Evolutionary conservation across 176 grass and related monocot species (phyloP).

Genomic region (Urochloa ruziziensis): DNA sequence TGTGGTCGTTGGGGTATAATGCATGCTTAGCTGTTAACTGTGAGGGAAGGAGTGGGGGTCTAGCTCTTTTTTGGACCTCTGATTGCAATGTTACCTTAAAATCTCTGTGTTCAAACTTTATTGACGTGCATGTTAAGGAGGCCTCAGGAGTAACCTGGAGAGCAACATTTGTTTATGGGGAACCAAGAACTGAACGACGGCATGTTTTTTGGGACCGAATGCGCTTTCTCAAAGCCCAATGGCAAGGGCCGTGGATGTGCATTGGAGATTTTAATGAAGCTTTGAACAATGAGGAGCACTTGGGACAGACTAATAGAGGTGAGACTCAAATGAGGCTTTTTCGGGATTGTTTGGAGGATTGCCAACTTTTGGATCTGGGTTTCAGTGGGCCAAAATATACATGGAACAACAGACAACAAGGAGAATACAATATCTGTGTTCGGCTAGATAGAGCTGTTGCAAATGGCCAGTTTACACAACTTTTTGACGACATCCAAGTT

Average conservation of each 20-base stretch:
- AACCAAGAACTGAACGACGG: background rate
- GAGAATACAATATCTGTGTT: background rate
- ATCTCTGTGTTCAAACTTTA: background rate
- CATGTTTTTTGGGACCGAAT: background rate
- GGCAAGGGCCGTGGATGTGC: background rate
- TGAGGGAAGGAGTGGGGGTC: background rate
- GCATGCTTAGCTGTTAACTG: background rate
- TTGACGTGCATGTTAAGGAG: background rate
- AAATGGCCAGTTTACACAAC: background rate
- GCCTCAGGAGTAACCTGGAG: background rate
- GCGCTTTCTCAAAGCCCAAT: background rate
- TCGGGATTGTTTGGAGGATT: background rate
- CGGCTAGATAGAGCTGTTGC: background rate
- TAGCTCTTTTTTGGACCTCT: background rate
- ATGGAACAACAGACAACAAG: background rate
- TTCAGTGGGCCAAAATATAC: background rate
- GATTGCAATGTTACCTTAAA: background rate
- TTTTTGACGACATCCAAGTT: background rate
- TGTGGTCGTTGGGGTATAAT: background rate
- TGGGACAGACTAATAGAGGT: background rate
- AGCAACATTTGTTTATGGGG: background rate
- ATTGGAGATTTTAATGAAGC: background rate
- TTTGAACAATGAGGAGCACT: background rate
- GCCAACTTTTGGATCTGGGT: background rate
- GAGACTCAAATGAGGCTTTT: background rate